Percentiles rank a stretch among this genome's conserved stretches.
phyloP scores from a whole-genome alignment of 192 early-diverging fungal species.

The Podila clonocystis region DNA sequence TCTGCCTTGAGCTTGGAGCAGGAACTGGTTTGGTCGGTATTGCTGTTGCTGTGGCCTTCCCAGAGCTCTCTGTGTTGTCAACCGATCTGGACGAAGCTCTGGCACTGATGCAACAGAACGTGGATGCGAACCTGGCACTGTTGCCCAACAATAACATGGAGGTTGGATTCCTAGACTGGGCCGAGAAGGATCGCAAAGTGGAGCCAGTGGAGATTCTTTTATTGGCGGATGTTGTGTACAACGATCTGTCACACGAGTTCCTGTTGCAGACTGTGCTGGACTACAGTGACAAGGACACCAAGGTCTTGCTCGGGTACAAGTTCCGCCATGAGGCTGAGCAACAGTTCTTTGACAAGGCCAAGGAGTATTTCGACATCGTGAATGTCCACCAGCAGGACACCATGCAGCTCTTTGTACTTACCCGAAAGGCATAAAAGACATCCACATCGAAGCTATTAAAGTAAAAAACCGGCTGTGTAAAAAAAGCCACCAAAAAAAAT shows the following conservation, averaged over 20 bases:
- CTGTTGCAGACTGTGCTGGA: conserved; percentile 41
- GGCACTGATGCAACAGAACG: conserved; percentile 58
- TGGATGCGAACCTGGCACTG: conserved; percentile 33
- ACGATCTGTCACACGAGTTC: conserved; percentile 42
- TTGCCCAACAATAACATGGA: conserved; percentile 34
- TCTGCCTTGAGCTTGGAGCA: conserved; percentile 58
- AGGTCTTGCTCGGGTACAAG: conserved; percentile 45
- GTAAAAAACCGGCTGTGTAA: not conserved
- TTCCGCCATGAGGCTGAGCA: conserved; percentile 44
- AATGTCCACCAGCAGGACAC: conserved; percentile 45
- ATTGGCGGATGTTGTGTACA: conserved; percentile 48
- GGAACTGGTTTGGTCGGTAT: conserved; percentile 64
- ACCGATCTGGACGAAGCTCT: conserved; percentile 60
- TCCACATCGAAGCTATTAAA: not conserved
- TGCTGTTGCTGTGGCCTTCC: conserved; percentile 52
- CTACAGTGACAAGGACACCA: conserved; percentile 43
- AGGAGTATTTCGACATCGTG: conserved; percentile 26
- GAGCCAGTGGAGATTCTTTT: conserved; percentile 46
- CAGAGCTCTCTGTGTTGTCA: conserved; percentile 34
- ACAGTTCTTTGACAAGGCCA: conserved; percentile 43
- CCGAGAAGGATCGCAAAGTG: conserved; percentile 43
- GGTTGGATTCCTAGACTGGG: conserved; percentile 48
- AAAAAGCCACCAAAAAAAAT: not conserved
- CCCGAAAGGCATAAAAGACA: conserved; percentile 13
- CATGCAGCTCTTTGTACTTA: conserved; percentile 49